Percentiles rank a stretch among this genome's conserved stretches.
Evolutionary conservation across 495 filamentous ascomycete species (phyloP).

Genomic region (Pyrenopolyporus hunteri): DNA sequence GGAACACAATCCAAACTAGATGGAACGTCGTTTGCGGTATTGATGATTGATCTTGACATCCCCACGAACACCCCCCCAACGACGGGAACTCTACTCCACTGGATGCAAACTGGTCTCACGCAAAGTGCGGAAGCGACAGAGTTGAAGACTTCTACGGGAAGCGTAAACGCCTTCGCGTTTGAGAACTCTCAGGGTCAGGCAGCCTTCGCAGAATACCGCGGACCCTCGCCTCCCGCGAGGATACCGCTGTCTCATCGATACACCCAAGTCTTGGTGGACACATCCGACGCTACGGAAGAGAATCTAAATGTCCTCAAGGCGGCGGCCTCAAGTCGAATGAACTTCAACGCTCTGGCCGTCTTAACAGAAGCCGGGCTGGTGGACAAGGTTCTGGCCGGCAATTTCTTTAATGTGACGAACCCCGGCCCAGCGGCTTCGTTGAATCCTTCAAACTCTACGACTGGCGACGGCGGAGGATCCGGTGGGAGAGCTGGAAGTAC

Average conservation of each 20-base stretch:
- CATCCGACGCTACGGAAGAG: slow-evolving; percentile 36
- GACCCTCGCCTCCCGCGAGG: slow-evolving; percentile 48
- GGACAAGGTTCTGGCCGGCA: slow-evolving; percentile 48
- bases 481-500: slow-evolving; percentile 13
- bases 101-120: slow-evolving; percentile 51
- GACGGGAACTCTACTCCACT: slow-evolving; percentile 50
- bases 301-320: slow-evolving; percentile 33
- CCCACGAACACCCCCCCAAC: slow-evolving; percentile 45
- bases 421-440: slow-evolving; percentile 39
- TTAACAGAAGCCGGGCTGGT: slow-evolving; percentile 42
- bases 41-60: slow-evolving; percentile 56
- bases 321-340: slow-evolving; percentile 40
- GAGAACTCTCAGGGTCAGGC: slow-evolving; percentile 36
- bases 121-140: slow-evolving; percentile 39
- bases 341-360: slow-evolving; percentile 42
- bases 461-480: slow-evolving; percentile 10
- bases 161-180: slow-evolving; percentile 42
- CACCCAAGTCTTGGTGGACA: slow-evolving; percentile 50
- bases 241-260: slow-evolving; percentile 52
- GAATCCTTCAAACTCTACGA: slow-evolving; percentile 27
- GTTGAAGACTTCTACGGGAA: slow-evolving; percentile 42
- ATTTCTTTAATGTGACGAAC: slow-evolving; percentile 54
- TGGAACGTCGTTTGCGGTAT: slow-evolving; percentile 40
- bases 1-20: slow-evolving; percentile 45
- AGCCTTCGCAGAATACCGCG: slow-evolving; percentile 43